Base-by-base conservation (phyloP, 306 rosid genomes). In the Pterocarpus santalinus region DNA sequence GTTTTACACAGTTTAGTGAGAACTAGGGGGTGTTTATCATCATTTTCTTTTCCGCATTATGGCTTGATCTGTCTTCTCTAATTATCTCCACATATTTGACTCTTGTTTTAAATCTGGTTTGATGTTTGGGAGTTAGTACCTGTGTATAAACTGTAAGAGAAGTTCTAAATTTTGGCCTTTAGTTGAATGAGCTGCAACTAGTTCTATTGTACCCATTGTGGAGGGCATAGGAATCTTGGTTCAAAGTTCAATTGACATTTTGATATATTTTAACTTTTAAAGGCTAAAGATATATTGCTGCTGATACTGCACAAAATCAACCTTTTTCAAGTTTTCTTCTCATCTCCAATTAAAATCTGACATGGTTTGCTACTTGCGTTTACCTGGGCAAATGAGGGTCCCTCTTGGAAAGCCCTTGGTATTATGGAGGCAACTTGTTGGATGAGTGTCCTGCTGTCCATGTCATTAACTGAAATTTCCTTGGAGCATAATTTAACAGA, bases 31-130 rank as follows among this genome's bases (percentile, higher is more conserved):
- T 5, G 33, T 70, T 81, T 67, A 11, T 67, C 74, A 43, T 81
- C 52, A 17, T 4, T 16, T 55, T 58, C 10, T 44, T 10, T 71
- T 64, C 43, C 57, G 30, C 64, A 34, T 44, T 41, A 17, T 47
- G 30, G 72, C 68, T 46, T 82, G 65, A 57, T 13, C 10, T 76
- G 28, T 62, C 68, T 72, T 78, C 60, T 79, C 69, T 34, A 56
- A 43, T 72, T 22, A 65, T 52, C 49, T 57, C 41, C 14, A 41
- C 16, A 44, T 30, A 64, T 22, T 16, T 73, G 7, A 47, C 6
- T 79, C 80, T 51, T 63, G 30, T 80, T 49, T 60, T 38, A 44
- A 65, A 7, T 76, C 63, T 65, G n/a, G 56, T 73, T 76, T 44
- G 22, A 65, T 28, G 75, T 66, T 46, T 8, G 28, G 43, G 34